Evolutionary conservation across 2,329 filamentous ascomycete species (phyloP), one percentile per base, ranked within the genome.

Genomic region (Chrysosphaeria jannelii): DNA sequence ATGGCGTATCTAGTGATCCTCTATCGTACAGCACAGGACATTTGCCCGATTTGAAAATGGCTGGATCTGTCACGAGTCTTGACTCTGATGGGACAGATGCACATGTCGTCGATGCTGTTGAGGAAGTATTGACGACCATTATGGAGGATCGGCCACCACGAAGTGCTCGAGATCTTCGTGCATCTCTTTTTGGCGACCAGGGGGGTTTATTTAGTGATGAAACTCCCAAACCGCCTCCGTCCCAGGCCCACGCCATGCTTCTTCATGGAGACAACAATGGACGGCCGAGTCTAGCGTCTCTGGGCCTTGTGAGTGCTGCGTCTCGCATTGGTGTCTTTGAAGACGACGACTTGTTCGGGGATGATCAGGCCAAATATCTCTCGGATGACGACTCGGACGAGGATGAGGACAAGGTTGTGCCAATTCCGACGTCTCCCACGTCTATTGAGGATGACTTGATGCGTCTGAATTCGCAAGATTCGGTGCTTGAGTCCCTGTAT

Each of bases 401-500:
- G 11, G 78, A 91, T 31, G 76, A 97, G 6, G 76, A 89, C 34
- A 72, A 90, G 49, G 88, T 85, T 20, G 81, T 78, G 0, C 85
- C 88, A 2, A 46, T 97, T 16, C 75, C 78, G 1, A 88, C 97
- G 46, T 81, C 88, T 7, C 90, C 97, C 32, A 67, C 74, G 20
- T 66, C 60, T 2, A 53, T 97, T n/a, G 76, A 70, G 1, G 65
- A 68, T 23, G 79, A 93, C 31, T 90, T 97, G 30, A 78, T 91
- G 35, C 74, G 78, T 32, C 53, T 97, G 10, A 57, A 60, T 7
- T 65, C 78, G 3, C 85, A 97, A 43, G 76, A 91, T 34, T 69
- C 71, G 2, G 74, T 97, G 10, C 64, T 97, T 10, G 75, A 91
- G 35, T 88, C 81, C 2, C 47, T 97, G 27, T 85, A 75, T 3